Evolutionary conservation across 305 asterid species (phyloP), one percentile per base, ranked within the genome.

Genomic region (Withania somnifera): DNA sequence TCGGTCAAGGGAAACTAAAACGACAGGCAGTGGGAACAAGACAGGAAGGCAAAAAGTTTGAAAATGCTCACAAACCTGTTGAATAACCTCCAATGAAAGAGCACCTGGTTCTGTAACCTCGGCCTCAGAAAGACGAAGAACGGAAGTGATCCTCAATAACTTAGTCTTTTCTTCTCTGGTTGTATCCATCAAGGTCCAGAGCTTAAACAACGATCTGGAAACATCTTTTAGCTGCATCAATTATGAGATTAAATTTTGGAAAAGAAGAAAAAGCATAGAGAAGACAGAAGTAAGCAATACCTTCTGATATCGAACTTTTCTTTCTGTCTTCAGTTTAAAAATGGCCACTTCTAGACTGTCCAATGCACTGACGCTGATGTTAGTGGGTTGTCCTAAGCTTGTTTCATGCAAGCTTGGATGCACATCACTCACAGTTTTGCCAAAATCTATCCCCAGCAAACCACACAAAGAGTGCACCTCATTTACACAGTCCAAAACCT

Each of bases 141-240:
- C 81, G 0, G 92, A 91, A 83, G 87, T 93, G 82, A 90, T 85
- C 84, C 81, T 87, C 51, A 87, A 86, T 85, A 95, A 91, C 83
- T 84, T 83, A 45, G 82, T 81, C 86, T 85, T 93, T 85, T 93
- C 99, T 83, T 90, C 94, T 84, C 81, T 88, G 13, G 91, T 84
- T 77, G 94, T 85, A 86, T 94, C 98, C 99, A 94, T 93, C 87
- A 95, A 87, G 83, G 89, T 91, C 98, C 99, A 95, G n/a, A 95
- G 98, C 77, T 94, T 94, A 85, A 71, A 89, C 47, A 95, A 92
- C 56, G 93, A 89, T 20, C 89, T 87, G 61, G 93, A 87, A 57
- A 90, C 91, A 80, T 94, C 97, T 87, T 92, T 95, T 75, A 95
- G 92, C 98, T 95, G 94, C 89, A 89, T 40, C 60, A 77, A 10